These are phyloP conservation scores for Murraya paniculata DNA, from an alignment of 345 rosid genomes.

Conservation along the genomic window DNA sequence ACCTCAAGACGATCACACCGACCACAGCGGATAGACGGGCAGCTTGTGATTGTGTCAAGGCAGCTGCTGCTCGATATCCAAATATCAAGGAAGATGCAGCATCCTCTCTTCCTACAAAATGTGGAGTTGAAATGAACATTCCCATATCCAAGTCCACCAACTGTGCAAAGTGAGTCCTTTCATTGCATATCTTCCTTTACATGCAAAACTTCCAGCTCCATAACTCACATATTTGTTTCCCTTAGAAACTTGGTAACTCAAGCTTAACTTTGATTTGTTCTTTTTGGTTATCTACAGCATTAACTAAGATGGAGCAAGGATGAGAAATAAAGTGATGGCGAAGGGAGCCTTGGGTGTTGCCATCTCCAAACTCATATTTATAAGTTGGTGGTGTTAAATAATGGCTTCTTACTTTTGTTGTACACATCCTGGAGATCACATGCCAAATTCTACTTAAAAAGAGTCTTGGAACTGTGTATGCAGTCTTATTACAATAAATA, in stretches of 20 bases:
- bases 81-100: neutral
- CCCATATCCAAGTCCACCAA: neutral
- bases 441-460: neutral
- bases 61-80: neutral
- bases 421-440: neutral
- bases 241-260: neutral
- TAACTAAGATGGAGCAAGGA: neutral
- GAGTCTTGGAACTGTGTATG: neutral
- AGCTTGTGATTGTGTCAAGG: conserved; percentile 1
- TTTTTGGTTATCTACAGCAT: neutral
- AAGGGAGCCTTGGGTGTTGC: neutral
- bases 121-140: conserved; percentile 2
- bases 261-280: neutral
- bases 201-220: too few relatives aligned
- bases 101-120: neutral
- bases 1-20: conserved; percentile 2
- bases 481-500: neutral
- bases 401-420: neutral
- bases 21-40: neutral
- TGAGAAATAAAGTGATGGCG: neutral
- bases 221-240: neutral
- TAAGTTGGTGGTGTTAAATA: neutral
- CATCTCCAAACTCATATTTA: neutral
- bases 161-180: neutral
- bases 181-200: too few relatives aligned